These are phyloP conservation scores for Penicillium sp. DNA, from an alignment of 2,329 filamentous ascomycete genomes.

Conservation along the genomic window DNA sequence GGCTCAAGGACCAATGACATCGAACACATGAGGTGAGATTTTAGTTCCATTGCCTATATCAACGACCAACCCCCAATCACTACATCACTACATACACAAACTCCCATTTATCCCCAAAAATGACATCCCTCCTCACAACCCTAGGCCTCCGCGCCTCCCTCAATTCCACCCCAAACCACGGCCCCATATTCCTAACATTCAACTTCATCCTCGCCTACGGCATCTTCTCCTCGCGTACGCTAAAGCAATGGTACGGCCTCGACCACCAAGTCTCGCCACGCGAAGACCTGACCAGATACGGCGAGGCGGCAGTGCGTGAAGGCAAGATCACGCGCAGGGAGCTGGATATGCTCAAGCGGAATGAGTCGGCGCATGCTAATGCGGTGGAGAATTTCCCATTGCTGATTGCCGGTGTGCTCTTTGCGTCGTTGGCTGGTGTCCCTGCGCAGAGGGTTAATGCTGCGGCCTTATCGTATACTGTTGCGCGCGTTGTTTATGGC, in stretches of 20 bases:
- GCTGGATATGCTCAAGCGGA: constrained; percentile 46
- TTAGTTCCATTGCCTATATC: not conserved
- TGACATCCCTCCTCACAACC: not conserved
- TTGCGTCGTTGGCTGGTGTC: constrained; percentile 45
- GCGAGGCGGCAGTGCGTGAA: constrained; percentile 43
- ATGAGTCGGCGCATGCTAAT: constrained; percentile 51
- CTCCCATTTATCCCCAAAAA: not conserved
- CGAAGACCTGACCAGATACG: constrained; percentile 50
- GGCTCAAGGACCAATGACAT: not conserved
- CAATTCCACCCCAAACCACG: not conserved
- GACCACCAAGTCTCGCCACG: constrained; percentile 52
- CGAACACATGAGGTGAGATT: not conserved
- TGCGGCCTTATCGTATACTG: constrained; percentile 42
- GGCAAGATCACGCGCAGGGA: constrained; percentile 47
- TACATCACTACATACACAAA: not conserved
- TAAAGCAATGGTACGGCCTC: constrained; percentile 46
- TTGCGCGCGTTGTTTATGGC: constrained; percentile 45
- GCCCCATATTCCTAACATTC: not conserved
- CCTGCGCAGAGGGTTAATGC: constrained; percentile 38
- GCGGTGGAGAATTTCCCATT: constrained; percentile 39
- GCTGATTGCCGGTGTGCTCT: constrained; percentile 29
- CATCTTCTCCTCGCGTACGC: constrained; percentile 45
- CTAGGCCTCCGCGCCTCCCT: not conserved
- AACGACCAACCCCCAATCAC: not conserved
- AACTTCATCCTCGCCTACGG: constrained; percentile 38